These are phyloP conservation scores for Durotheca rogersii DNA, from an alignment of 495 filamentous ascomycete genomes.

Conservation along the genomic window DNA sequence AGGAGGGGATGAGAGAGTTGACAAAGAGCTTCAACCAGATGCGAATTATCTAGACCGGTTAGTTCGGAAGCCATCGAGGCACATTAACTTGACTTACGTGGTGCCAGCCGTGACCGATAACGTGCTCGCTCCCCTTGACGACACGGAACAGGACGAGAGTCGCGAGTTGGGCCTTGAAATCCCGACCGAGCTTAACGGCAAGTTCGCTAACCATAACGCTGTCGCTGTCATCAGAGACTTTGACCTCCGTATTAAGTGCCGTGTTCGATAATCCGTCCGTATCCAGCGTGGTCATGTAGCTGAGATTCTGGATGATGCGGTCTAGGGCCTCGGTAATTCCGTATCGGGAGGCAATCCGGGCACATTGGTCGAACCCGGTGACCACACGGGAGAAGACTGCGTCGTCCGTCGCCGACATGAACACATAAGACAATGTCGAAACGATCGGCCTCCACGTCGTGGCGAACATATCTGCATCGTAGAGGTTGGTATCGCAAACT, in stretches of 20 bases:
- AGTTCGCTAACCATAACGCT: constrained; percentile 99
- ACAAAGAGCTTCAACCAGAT: constrained; percentile 96
- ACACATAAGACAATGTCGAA: constrained; percentile 94
- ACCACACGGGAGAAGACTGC: constrained; percentile 93
- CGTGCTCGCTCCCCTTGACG: constrained; percentile 75
- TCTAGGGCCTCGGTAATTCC: constrained; percentile 82
- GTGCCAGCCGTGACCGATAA: constrained; percentile 78
- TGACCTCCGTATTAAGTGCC: constrained; percentile 90
- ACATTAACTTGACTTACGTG: constrained; percentile 57
- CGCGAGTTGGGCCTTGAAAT: constrained; percentile 89
- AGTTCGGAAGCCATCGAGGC: constrained; percentile 24
- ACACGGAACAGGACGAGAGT: constrained; percentile 93
- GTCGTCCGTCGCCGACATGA: constrained; percentile 98
- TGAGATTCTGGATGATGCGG: constrained; percentile 83
- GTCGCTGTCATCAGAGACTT: constrained; percentile 83
- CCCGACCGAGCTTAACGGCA: constrained; percentile 92
- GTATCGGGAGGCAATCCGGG: constrained; percentile 87
- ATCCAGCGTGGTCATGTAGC: constrained; percentile 84
- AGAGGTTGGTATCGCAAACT: constrained; percentile 88
- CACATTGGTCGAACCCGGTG: constrained; percentile 93
- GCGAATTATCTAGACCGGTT: constrained; percentile 64
- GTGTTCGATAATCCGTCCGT: constrained; percentile 76
- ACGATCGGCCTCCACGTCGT: constrained; percentile 95
- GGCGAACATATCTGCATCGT: constrained; percentile 95
- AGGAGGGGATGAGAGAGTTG: constrained; percentile 88